These are phyloP conservation scores for Pyrenophora tritici-repentis DNA, from an alignment of 2,329 filamentous ascomycete genomes.

Conservation along the genomic window DNA sequence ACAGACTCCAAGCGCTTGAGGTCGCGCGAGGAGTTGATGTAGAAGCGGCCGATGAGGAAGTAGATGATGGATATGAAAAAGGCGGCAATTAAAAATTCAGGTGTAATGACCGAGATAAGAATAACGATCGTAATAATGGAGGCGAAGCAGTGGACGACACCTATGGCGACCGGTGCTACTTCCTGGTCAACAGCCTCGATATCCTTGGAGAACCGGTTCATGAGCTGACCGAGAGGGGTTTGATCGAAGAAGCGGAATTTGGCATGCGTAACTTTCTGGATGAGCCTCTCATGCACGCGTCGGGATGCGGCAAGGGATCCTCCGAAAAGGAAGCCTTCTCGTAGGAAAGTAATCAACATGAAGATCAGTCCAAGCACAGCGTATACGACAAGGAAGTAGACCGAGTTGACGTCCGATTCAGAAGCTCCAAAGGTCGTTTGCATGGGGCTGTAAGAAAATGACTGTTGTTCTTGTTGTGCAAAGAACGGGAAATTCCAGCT, in stretches of 20 bases:
- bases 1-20: slow-evolving; percentile 94
- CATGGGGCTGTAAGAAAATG: slow-evolving; percentile 46
- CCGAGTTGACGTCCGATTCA: slow-evolving; percentile 69
- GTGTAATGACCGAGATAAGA: slow-evolving; percentile 86
- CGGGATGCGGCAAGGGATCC: slow-evolving; percentile 88
- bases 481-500: slow-evolving; percentile 52
- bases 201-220: slow-evolving; percentile 99
- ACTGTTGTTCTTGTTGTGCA: slow-evolving; percentile 26
- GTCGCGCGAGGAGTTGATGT: slow-evolving; percentile 90
- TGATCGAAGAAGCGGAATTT: slow-evolving; percentile 98
- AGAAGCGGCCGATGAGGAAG: slow-evolving; percentile 81
- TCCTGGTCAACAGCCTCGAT: slow-evolving; percentile 95
- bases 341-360: slow-evolving; percentile 77
- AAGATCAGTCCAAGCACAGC: slow-evolving; percentile 78
- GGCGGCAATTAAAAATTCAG: slow-evolving; percentile 85
- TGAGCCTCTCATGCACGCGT: slow-evolving; percentile 78
- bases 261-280: slow-evolving; percentile 79
- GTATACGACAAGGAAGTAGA: slow-evolving; percentile 84
- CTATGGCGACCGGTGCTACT: slow-evolving; percentile 87
- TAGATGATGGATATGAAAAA: slow-evolving; percentile 85
- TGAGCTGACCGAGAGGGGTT: slow-evolving; percentile 91
- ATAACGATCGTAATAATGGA: slow-evolving; percentile 82
- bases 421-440: slow-evolving; percentile 48
- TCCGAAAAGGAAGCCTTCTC: slow-evolving; percentile 89
- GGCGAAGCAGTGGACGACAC: slow-evolving; percentile 68